Base-by-base conservation (phyloP, 2,329 filamentous ascomycete genomes). In the Grosmannia serpens region DNA sequence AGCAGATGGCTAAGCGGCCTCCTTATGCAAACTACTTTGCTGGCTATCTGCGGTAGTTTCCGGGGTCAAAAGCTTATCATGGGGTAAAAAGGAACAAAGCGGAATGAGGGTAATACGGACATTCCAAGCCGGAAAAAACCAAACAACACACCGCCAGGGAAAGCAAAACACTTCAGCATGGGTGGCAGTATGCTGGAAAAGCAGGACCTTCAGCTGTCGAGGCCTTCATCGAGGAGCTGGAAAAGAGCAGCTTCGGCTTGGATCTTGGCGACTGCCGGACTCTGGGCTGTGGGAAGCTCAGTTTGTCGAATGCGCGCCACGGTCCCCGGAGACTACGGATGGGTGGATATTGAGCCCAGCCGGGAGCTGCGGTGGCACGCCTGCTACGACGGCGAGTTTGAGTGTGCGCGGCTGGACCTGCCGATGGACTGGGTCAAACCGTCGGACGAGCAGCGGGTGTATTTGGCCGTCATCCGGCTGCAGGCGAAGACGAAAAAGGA, bases 391-490 rank as follows among this genome's bases (percentile, higher is more conserved):
- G 65, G 64, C 26, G 58, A 60, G 17, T 69, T 68, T 56, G 70
- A 73, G 59, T 73, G 71, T 58, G 70, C 71, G 3, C 64, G 71
- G 5, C 64, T 73, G 9, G 67, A 72, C 29, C 62, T 74, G 20
- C 72, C 72, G 0, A 67, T 73, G 65, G 71, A 74, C 66, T 74
- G 71, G 71, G 68, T 69, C 3, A 63, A 70, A n/a, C 71, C 71
- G 0, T 66, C 67, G 1, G 65, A 71, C 8, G 58, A 67, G 9
- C 60, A 67, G 33, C 66, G 70, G 6, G 71, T 73, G 8, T 56
- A 69, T 9, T 58, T 74, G 2, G 70, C 71, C 22, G 61, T 74
- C 20, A 68, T 70, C 20, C 68, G 71, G 22, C 66, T 71, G 2
- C 66, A 63, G 24, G 71, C 72, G 5, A 67, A 63, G 3, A 62